Conservation (phyloP, 1,284 basidiomycete species). For the Abortiporus biennis region DNA sequence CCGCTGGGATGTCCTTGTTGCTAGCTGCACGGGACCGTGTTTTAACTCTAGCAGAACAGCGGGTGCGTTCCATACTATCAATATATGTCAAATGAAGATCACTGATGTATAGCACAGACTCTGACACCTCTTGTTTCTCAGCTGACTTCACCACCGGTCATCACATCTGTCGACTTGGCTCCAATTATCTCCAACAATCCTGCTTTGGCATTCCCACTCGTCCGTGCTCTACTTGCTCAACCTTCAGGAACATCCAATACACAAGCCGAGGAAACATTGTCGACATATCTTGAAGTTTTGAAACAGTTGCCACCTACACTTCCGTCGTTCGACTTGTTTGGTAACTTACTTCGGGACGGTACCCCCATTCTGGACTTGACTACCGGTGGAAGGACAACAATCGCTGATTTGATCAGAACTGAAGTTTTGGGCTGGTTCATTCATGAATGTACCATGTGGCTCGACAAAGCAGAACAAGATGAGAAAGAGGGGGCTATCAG, state of each 20-base stretch:
- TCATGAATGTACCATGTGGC: conserved; percentile 57
- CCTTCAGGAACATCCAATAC: neutral
- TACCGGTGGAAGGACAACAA: conserved; percentile 42
- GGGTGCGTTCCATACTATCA: conserved; percentile 34
- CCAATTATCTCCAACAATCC: conserved; percentile 63
- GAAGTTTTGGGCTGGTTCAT: conserved; percentile 67
- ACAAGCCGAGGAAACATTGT: conserved; percentile 30
- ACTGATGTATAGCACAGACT: conserved; percentile 18
- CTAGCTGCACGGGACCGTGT: conserved; percentile 63
- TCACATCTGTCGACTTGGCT: conserved; percentile 61
- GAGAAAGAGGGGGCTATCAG: conserved; percentile 57
- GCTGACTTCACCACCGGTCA: conserved; percentile 49
- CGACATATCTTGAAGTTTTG: conserved; percentile 52
- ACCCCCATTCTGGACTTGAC: conserved; percentile 33
- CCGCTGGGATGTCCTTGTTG: conserved; percentile 57
- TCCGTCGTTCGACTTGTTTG: conserved; percentile 67
- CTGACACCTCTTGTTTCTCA: conserved; percentile 34
- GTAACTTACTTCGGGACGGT: conserved; percentile 55
- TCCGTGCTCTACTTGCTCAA: conserved; percentile 44
- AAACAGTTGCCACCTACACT: conserved; percentile 57
- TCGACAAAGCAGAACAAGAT: conserved; percentile 60
- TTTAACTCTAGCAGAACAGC: conserved; percentile 65
- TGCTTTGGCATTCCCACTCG: conserved; percentile 56
- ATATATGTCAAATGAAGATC: neutral
- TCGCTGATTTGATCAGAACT: conserved; percentile 53